Evolutionary conservation across 352 stramenopile genomes (phyloP), one percentile per base, ranked within the genome.

Genomic region (Pythium aquatile): DNA sequence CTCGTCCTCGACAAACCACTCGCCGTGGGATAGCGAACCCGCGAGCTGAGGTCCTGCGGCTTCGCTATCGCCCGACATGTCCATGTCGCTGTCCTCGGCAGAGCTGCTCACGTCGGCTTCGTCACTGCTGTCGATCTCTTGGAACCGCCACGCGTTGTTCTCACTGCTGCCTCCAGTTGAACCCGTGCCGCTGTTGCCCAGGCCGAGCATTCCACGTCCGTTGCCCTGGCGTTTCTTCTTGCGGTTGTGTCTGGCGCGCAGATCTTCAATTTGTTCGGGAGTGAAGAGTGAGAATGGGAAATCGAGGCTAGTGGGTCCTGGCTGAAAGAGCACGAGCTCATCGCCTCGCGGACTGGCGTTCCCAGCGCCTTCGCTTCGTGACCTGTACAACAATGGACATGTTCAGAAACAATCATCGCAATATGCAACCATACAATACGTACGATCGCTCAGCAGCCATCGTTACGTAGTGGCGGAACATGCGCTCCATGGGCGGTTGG

Each of bases 401-500:
- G 11, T 6, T 47, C n/a, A 53, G 29, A 3, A 32, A 42, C 26
- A 13, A 24, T 55, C 26, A 24, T 55, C 26, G 14, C 20, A 24
- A n/a, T 5, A 40, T 24, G 24, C 10, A 49, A 35, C 48, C 46
- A 29, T 32, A 10, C 46, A 29, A 10, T 16, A 75, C 73, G 51
- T 64, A 79, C 70, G 67, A 63, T 55, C 69, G 70, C 33, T 72
- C 65, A 13, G 49, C 60, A 6, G 64, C 65, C 54, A 71, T 68
- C 16, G 66, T 68, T 20, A 83, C 78, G 68, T 88, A 91, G 53
- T 91, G 82, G n/a, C 76, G 76, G 44, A 88, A 91, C 56, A 91
- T 82, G 37, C 65, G 69, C 44, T 89, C 82, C 73, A 91, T 78
- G 1, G 82, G 71, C 44, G 68, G 63, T 47, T 80, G 76, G 2